Percentiles rank a stretch among this genome's conserved stretches.
Evolutionary conservation across 768 basidiomycete species (phyloP).

Genomic region (Rhizopogon vulgaris): DNA sequence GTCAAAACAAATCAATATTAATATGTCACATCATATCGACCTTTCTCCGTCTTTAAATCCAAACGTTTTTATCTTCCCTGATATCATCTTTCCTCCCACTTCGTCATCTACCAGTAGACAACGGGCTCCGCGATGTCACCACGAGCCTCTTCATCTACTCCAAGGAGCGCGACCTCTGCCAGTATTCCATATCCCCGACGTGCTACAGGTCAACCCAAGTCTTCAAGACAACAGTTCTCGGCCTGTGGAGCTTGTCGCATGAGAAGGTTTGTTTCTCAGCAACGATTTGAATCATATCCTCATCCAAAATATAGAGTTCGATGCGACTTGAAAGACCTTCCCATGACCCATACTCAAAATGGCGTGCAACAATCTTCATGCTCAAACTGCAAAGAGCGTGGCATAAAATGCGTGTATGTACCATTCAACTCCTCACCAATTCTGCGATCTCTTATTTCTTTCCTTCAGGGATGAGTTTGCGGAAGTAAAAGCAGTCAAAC

Average conservation of each 20-base stretch:
- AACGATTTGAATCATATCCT: background rate
- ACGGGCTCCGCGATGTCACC: constrained; percentile 46
- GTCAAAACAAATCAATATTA: constrained; percentile 10
- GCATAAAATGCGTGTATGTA: constrained; percentile 89
- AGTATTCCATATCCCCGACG: constrained; percentile 38
- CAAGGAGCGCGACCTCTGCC: constrained; percentile 21
- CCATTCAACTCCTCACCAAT: background rate
- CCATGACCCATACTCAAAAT: constrained; percentile 41
- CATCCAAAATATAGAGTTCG: constrained; percentile 54
- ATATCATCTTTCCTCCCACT: constrained; percentile 25
- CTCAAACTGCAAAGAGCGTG: constrained; percentile 86
- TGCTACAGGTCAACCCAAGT: constrained; percentile 59
- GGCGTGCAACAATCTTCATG: constrained; percentile 47
- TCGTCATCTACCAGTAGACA: background rate
- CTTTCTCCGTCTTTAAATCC: constrained; percentile 19
- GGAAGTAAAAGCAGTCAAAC: constrained; percentile 84
- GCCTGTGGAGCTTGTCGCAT: constrained; percentile 92
- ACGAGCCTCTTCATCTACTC: constrained; percentile 34
- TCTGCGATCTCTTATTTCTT: constrained; percentile 5
- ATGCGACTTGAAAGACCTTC: constrained; percentile 87
- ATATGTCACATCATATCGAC: constrained; percentile 8
- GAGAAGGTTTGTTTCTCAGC: constrained; percentile 49
- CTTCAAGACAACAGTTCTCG: constrained; percentile 80
- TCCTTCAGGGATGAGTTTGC: constrained; percentile 79
- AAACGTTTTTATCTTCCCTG: background rate